A percentile compares a stretch with the other conserved stretches of the same genome.
Conservation (phyloP, 768 basidiomycete species). For the Leccinum uliginosum region DNA sequence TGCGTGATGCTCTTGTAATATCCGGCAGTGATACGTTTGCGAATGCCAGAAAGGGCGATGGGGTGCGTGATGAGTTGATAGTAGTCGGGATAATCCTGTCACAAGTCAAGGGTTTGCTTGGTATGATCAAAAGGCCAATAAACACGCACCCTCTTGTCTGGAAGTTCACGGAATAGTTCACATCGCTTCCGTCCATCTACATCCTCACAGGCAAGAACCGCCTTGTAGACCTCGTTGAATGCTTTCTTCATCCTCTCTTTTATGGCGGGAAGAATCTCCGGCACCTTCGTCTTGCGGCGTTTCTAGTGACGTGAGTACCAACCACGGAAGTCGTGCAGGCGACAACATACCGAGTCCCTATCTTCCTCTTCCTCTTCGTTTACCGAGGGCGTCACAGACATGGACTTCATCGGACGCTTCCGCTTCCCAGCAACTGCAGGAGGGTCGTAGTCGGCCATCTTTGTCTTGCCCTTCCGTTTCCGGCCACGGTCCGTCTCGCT, state of each 20-base stretch:
- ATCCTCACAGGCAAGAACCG: constrained; percentile 69
- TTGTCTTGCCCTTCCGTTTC: constrained; percentile 60
- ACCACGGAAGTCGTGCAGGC: neutral
- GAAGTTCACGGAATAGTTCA: constrained; percentile 85
- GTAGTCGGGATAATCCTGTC: constrained; percentile 89
- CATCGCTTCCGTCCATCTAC: constrained; percentile 74
- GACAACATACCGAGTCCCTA: constrained; percentile 54
- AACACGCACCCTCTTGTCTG: constrained; percentile 61
- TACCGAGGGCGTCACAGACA: constrained; percentile 73
- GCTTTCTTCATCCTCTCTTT: constrained; percentile 82
- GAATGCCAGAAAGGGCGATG: constrained; percentile 83
- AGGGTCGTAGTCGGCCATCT: constrained; percentile 47
- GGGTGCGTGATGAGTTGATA: constrained; percentile 85
- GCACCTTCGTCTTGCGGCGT: constrained; percentile 73
- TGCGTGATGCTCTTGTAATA: constrained; percentile 71
- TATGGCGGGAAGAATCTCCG: constrained; percentile 53
- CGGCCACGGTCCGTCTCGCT: constrained; percentile 58
- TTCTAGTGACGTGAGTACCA: constrained; percentile 46
- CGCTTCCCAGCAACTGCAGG: constrained; percentile 54
- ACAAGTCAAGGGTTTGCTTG: constrained; percentile 8
- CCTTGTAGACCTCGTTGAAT: constrained; percentile 70
- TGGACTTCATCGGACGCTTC: constrained; percentile 68
- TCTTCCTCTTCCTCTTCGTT: constrained; percentile 77
- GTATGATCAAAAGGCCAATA: neutral
- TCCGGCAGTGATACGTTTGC: constrained; percentile 63